Evolutionary conservation across 2,329 filamentous ascomycete genomes (phyloP).

Genomic region (Alternaria panax): DNA sequence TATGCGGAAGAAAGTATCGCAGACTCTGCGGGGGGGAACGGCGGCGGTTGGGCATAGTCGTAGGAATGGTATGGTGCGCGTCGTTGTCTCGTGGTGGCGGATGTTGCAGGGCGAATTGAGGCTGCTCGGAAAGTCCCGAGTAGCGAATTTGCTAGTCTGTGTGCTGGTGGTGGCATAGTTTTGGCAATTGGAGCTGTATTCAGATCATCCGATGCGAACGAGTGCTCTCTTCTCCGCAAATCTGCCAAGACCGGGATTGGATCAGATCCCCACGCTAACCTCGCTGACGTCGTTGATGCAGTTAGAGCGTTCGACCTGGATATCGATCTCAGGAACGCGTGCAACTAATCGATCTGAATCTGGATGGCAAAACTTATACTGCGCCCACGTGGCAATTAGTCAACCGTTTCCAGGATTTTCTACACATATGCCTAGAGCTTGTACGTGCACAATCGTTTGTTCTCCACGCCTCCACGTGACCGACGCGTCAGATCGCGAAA

Average conservation of each 20-base stretch:
- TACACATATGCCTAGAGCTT: background rate
- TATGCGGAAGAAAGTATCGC: constrained; percentile 84
- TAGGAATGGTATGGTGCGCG: constrained; percentile 48
- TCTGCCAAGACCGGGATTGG: constrained; percentile 31
- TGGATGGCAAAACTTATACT: background rate
- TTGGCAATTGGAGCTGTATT: constrained; percentile 17
- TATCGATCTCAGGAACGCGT: background rate
- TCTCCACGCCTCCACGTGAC: constrained; percentile 23
- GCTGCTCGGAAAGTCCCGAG: constrained; percentile 35
- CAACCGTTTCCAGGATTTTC: no score
- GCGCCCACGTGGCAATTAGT: background rate
- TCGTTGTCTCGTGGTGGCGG: constrained; percentile 24
- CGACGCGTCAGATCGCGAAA: constrained; percentile 20
- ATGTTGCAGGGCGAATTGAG: constrained; percentile 10
- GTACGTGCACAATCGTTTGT: background rate
- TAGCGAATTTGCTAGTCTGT: constrained; percentile 33
- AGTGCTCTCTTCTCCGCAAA: constrained; percentile 19
- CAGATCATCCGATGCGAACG: constrained; percentile 26
- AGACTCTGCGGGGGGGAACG: constrained; percentile 73
- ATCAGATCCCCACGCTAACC: constrained; percentile 18
- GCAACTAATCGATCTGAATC: background rate
- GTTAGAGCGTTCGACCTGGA: background rate
- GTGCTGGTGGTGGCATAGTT: constrained; percentile 40
- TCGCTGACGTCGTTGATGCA: constrained; percentile 1
- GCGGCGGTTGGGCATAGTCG: constrained; percentile 55